Evolutionary conservation across 352 stramenopile species (phyloP), one percentile per base, ranked within the genome.

Genomic region (Phytopythium boreale): DNA sequence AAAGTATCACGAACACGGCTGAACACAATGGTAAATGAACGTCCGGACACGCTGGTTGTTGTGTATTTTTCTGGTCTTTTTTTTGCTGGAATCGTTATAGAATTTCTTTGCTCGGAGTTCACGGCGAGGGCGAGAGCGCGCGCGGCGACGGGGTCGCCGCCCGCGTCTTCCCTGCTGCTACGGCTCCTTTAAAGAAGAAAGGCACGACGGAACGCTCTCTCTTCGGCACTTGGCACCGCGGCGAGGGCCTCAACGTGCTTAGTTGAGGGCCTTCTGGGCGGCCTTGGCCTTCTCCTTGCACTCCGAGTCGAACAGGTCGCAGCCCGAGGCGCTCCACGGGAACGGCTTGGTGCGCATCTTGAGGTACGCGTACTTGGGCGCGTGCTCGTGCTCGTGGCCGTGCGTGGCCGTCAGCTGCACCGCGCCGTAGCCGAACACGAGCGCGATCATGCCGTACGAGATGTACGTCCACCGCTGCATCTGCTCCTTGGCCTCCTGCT

Each of bases 301-400:
- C 67, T 90, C 66, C 24, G 34, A 65, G 77, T 95, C 87, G 57
- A 95, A 63, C 44, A 91, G 70, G 80, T 95, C 86, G 75, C 87
- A 95, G 77, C 84, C 62, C 62, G 87, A 81, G 62, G 87, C 84
- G 41, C 86, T 63, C 87, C 87, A 95, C 64, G 87, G 87, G 75
- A 87, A 95, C 27, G 87, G 87, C 77, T 95, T 95, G 71, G 74
- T 95, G 74, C 87, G 87, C 61, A 95, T 78, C 76, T 92, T 95
- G 69, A 93, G 84, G 82, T 95, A 92, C 43, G 84, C 73, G 74
- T 80, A 95, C 55, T 75, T 77, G 5, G 81, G 80, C 29, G 64
- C 70, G 59, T 89, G 75, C 44, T 93, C 71, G 39, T 93, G 71
- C 53, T 79, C 71, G 75, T 92, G 79, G 44, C 80, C 75, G 67